Evolutionary conservation across 306 rosid species (phyloP).

Genomic region (Carpinus viminea): DNA sequence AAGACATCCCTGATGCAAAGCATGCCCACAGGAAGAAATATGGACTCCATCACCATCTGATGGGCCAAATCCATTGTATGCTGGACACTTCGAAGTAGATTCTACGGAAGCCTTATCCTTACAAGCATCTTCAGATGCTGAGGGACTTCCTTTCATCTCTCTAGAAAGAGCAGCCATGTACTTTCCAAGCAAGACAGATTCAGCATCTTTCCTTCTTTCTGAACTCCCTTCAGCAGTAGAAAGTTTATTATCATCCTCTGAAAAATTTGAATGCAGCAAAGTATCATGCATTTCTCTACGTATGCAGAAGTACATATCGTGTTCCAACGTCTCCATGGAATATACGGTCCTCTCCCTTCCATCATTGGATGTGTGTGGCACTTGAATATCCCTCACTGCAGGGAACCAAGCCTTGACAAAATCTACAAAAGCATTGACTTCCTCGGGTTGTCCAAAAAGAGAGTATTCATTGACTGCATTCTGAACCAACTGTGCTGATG

Average conservation of each 20-base stretch:
- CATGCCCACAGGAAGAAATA: slow-evolving; percentile 98
- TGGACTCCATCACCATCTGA: slow-evolving; percentile 81
- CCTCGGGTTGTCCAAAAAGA: slow-evolving; percentile 56
- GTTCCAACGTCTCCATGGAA: slow-evolving; percentile 69
- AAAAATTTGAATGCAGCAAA: slow-evolving; percentile 27
- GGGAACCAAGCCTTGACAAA: slow-evolving; percentile 61
- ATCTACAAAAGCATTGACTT: slow-evolving; percentile 49
- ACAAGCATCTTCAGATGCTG: slow-evolving; percentile 51
- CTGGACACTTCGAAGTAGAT: slow-evolving; percentile 39
- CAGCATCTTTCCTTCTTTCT: slow-evolving; percentile 38
- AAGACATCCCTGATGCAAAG: slow-evolving; percentile 95
- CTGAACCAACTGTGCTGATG: slow-evolving; percentile 47
- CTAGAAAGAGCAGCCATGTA: slow-evolving; percentile 64
- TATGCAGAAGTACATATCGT: slow-evolving; percentile 57
- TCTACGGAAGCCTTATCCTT: slow-evolving; percentile 49
- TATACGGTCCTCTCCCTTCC: slow-evolving; percentile 35
- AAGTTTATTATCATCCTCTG: slow-evolving; percentile 31
- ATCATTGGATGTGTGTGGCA: slow-evolving; percentile 43
- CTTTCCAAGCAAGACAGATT: slow-evolving; percentile 62
- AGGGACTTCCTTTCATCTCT: slow-evolving; percentile 51
- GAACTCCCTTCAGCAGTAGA: slow-evolving; percentile 39
- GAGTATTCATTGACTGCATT: slow-evolving; percentile 57
- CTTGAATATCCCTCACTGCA: slow-evolving; percentile 46
- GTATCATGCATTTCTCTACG: slow-evolving; percentile 48
- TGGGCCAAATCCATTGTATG: slow-evolving; percentile 76